These are phyloP conservation scores for Mycena sp. DNA, from an alignment of 1,284 basidiomycete genomes.

Conservation along the genomic window DNA sequence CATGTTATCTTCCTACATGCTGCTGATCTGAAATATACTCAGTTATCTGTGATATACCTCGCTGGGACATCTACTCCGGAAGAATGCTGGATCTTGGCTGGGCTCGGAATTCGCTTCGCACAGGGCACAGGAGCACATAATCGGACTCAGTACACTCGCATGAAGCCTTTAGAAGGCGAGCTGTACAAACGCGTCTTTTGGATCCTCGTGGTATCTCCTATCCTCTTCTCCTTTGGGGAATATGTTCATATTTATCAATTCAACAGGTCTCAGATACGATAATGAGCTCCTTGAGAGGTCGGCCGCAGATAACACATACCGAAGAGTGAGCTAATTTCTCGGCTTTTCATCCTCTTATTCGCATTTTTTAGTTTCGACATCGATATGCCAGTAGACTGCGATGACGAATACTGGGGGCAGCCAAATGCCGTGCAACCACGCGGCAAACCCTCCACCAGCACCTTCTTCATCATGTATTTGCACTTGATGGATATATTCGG, in stretches of 20 bases:
- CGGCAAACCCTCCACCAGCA: slow-evolving; percentile 46
- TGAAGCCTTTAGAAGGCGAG: slow-evolving; percentile 3
- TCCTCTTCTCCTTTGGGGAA: too few species aligned
- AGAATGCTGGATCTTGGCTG: slow-evolving; percentile 7
- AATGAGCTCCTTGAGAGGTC: slow-evolving; percentile 5
- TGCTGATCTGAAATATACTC: not conserved
- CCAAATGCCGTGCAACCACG: slow-evolving; percentile 42
- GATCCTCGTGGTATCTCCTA: not conserved
- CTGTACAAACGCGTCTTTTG: slow-evolving; percentile 19
- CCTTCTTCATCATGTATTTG: slow-evolving; percentile 48
- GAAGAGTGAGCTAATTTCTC: slow-evolving; percentile 2
- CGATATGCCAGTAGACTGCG: slow-evolving; percentile 5
- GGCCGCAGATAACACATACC: not conserved
- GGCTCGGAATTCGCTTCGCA: slow-evolving; percentile 12
- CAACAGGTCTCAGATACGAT: too few species aligned
- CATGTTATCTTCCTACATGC: not conserved
- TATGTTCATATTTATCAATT: too few species aligned
- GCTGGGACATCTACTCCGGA: slow-evolving; percentile 27
- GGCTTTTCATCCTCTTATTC: not conserved
- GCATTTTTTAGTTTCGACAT: slow-evolving; percentile 10
- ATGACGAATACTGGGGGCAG: slow-evolving; percentile 19
- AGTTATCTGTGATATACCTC: not conserved
- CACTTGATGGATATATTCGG: slow-evolving; percentile 2
- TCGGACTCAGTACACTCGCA: not conserved
- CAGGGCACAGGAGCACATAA: slow-evolving; percentile 11